These are phyloP conservation scores for Trichoderma sp. DNA, from an alignment of 2,329 filamentous ascomycete genomes.

Conservation along the genomic window DNA sequence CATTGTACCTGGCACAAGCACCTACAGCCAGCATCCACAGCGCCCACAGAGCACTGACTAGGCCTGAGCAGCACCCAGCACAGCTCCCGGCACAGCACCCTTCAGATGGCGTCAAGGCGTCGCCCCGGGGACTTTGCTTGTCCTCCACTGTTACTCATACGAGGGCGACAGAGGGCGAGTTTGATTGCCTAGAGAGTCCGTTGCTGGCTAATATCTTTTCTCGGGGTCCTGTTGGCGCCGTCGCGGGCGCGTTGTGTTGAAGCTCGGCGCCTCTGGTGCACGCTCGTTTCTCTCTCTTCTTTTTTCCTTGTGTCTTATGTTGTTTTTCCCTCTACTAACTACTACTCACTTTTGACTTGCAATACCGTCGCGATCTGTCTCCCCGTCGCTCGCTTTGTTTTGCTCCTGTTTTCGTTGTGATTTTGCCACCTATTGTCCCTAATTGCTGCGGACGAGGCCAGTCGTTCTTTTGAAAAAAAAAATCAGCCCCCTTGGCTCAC, in stretches of 20 bases:
- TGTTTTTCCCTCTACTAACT: background rate
- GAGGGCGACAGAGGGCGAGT: background rate
- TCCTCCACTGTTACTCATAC: background rate
- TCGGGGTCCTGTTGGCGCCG: background rate
- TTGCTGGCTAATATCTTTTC: background rate
- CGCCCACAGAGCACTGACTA: background rate
- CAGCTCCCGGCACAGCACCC: background rate
- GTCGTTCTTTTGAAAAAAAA: background rate
- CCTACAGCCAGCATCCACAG: conserved; percentile 3
- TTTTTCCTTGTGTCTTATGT: background rate
- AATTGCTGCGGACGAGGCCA: conserved; percentile 1
- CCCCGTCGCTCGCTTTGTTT: conserved; percentile 5
- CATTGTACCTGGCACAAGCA: conserved; percentile 6
- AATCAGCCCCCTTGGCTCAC: conserved; percentile 3
- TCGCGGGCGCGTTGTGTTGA: conserved; percentile 9
- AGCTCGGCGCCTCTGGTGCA: background rate
- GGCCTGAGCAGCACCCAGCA: background rate
- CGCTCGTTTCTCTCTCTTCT: background rate
- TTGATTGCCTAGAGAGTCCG: background rate
- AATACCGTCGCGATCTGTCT: background rate
- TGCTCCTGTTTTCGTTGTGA: background rate
- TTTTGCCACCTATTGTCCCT: background rate
- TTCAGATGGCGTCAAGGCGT: conserved; percentile 4
- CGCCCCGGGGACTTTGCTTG: background rate
- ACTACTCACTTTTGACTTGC: background rate